phyloP scores from a whole-genome alignment of 2,329 filamentous ascomycete species.

The Aspergillus sp. region DNA sequence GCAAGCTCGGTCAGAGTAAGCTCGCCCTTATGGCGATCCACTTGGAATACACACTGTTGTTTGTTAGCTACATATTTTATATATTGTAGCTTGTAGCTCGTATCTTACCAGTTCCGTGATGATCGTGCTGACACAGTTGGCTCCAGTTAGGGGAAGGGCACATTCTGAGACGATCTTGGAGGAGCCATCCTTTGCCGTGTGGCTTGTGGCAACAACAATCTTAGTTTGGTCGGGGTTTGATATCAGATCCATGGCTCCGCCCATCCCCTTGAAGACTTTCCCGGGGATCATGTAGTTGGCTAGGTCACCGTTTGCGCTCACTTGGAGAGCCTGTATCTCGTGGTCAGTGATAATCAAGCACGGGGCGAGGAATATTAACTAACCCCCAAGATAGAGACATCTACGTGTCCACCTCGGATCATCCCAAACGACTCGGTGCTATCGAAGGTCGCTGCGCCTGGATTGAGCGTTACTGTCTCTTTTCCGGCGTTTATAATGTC shows the following conservation, averaged over 20 bases:
- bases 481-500: slow-evolving; percentile 87
- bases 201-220: slow-evolving; percentile 70
- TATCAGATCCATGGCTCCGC: slow-evolving; percentile 72
- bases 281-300: slow-evolving; percentile 91
- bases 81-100: not conserved
- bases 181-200: slow-evolving; percentile 67
- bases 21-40: slow-evolving; percentile 60
- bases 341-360: not conserved
- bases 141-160: slow-evolving; percentile 64
- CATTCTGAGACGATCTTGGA: slow-evolving; percentile 67
- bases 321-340: slow-evolving; percentile 62
- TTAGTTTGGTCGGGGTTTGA: slow-evolving; percentile 70
- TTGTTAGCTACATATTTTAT: not conserved
- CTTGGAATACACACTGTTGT: slow-evolving; percentile 67
- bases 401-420: slow-evolving; percentile 81
- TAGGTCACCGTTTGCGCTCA: slow-evolving; percentile 73
- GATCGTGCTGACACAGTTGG: slow-evolving; percentile 67
- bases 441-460: slow-evolving; percentile 75
- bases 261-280: slow-evolving; percentile 85
- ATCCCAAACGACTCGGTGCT: slow-evolving; percentile 80
- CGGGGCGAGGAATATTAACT: slow-evolving; percentile 15
- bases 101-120: slow-evolving; percentile 68
- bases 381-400: slow-evolving; percentile 76
- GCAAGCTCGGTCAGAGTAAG: slow-evolving; percentile 64
- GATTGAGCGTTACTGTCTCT: slow-evolving; percentile 77